phyloP scores from a whole-genome alignment of 2,329 filamentous ascomycete genomes.

The Colletotrichum agaves region DNA sequence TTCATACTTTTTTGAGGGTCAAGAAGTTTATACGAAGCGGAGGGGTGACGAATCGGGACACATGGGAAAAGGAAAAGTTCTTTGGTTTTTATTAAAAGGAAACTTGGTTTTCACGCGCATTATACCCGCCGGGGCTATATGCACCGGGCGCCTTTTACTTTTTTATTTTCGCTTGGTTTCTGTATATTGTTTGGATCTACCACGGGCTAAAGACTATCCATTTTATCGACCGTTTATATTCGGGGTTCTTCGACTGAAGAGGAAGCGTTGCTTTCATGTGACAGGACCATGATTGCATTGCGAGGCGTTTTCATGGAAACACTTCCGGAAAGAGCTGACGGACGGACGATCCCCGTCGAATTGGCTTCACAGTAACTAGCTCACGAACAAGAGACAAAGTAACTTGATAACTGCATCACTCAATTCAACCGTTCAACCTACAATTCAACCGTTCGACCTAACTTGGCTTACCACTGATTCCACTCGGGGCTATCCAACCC shows the following conservation, averaged over 20 bases:
- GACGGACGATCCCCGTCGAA: background rate
- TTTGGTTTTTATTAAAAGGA: slow-evolving; percentile 3
- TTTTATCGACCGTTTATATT: background rate
- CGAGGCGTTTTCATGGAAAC: slow-evolving; percentile 16
- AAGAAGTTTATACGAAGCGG: background rate
- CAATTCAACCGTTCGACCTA: no score
- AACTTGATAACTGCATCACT: slow-evolving; percentile 1
- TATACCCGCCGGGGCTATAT: slow-evolving; percentile 32
- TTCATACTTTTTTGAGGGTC: background rate
- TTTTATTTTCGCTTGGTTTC: background rate
- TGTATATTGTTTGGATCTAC: background rate
- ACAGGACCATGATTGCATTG: slow-evolving; percentile 13
- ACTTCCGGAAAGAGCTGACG: background rate
- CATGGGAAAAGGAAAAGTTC: slow-evolving; percentile 25
- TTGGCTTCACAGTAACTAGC: slow-evolving; percentile 24
- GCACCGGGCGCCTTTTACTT: slow-evolving; percentile 21
- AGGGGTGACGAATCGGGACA: background rate
- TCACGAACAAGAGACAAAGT: background rate
- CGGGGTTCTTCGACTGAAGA: background rate
- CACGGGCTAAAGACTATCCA: background rate
- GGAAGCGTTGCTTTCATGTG: slow-evolving; percentile 1
- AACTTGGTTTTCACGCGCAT: slow-evolving; percentile 17
- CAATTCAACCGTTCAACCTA: background rate
- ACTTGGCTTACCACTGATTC: no score
- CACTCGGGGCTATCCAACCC: background rate